Evolutionary conservation across 768 basidiomycete genomes (phyloP), one percentile per base, ranked within the genome.

Genomic region (Galerina marginata): DNA sequence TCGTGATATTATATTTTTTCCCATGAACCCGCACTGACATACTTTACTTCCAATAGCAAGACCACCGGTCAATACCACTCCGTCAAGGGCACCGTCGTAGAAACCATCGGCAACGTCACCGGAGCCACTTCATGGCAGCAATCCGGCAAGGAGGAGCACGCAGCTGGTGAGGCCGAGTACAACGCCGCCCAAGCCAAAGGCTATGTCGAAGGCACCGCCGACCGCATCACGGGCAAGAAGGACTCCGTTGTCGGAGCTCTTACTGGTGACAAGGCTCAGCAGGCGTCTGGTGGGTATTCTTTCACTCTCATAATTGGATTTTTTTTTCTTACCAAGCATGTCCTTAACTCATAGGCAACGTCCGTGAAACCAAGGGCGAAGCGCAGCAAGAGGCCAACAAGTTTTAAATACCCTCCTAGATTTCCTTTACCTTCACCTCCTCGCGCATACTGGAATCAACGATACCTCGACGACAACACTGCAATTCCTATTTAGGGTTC

Each of bases 321-420:
- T 14, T 16, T 43, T 37, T 16, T 26, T 9, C 29, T n/a, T 39
- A 33, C 26, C 60, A 9, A 60, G 16, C 33, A 23, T 12, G 6
- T 14, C 10, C 9, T 36, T 52, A 1, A 23, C 6, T 23, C 10
- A 16, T 38, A 87, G 87, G 88, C 1, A 86, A 87, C 56, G 54
- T 73, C 15, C 76, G 72, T 51, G 78, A 84, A 0, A 83, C 87
- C 48, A 86, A 87, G 61, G 87, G 88, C 0, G 64, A 79, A 50
- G 67, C 77, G 1, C 81, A 88, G 63, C 85, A 88, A 69, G 75
- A 84, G 4, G 15, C 80, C 33, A 89, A 88, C 69, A 78, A 81
- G 65, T 58, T 58, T 20, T 49, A 47, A 23, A 10, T 5, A 47
- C 44, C 14, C 29, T 39, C 47, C 45, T 10, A 26, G 25, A 53